Evolutionary conservation across 805 yeast species (phyloP), one percentile per base, ranked within the genome.

Genomic region (Hermanozyma aechmeae): DNA sequence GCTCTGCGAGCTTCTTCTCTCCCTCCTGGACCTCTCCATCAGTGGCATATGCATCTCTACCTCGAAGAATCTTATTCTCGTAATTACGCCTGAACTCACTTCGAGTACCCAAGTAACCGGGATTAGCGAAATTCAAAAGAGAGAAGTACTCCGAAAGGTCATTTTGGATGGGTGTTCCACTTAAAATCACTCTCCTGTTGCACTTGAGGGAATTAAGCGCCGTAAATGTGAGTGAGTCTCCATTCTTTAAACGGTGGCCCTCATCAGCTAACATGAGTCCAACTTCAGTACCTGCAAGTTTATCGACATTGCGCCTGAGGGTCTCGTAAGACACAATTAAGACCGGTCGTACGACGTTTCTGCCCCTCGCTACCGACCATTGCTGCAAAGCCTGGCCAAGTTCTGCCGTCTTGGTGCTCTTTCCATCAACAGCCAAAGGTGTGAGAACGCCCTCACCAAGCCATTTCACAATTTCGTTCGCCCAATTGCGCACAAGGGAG

Each of bases 121-220:
- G 98, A 49, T 89, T 92, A 6, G 97, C 94, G 60, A 89, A 89
- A 45, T 78, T 83, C 35, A 92, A 61, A 28, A 89, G 58, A 1
- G 97, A 83, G 48, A 86, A 92, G 56, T 89, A 89, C 55, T 89
- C 98, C 0, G 95, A 79, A 20, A 89, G 62, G 58, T 89, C 97
- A 45, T 89, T 89, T 53, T 89, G 98, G 39, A 89, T 87, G 1
- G 98, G 98, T 0, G 98, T 89, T 22, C 98, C 98, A 1, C 96
- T 84, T 14, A 89, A 58, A 39, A 89, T 89, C 6, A 89, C 96
- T 33, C 98, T 68, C 45, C 98, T 66, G 28, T 79, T 76, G 49
- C 95, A 89, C 29, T 79, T 74, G 31, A 92, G 66, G n/a, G 85
- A 71, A 45, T 84, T 77, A 23, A 89, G 65, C 0, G 96, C 84